Percentiles rank a stretch among this genome's conserved stretches.
phyloP scores from a whole-genome alignment of 1,284 basidiomycete genomes.

The Ceraceosorus guamensis region DNA sequence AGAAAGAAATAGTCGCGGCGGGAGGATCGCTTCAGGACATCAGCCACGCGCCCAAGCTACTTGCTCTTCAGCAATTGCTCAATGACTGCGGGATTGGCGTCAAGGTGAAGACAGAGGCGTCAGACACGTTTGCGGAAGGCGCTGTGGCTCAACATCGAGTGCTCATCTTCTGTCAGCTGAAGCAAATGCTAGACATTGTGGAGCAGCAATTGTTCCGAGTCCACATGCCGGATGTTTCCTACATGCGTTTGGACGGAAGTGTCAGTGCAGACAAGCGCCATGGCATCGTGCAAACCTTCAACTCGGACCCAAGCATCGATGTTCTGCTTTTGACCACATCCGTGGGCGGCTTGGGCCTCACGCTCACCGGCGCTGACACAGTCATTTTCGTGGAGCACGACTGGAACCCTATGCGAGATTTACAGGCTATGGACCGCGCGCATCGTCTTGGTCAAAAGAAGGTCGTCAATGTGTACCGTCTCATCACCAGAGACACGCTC shows the following conservation, averaged over 20 bases:
- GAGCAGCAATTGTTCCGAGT: constrained; percentile 84
- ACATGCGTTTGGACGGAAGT: constrained; percentile 84
- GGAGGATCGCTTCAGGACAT: constrained; percentile 63
- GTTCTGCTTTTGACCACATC: constrained; percentile 91
- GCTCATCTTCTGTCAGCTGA: constrained; percentile 98
- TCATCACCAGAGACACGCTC: constrained; percentile 92
- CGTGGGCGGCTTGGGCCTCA: constrained; percentile 91
- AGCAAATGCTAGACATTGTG: constrained; percentile 97
- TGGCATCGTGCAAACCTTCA: constrained; percentile 89
- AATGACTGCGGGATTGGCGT: constrained; percentile 86
- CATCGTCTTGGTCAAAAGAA: constrained; percentile 98
- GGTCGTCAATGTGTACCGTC: constrained; percentile 95
- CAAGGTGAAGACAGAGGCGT: constrained; percentile 56
- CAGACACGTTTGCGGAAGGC: constrained; percentile 51
- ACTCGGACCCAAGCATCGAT: constrained; percentile 93
- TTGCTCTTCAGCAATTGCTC: constrained; percentile 82
- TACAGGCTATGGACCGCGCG: constrained; percentile 98
- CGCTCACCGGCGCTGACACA: constrained; percentile 94
- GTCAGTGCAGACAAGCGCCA: constrained; percentile 41
- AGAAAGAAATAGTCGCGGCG: constrained; percentile 52
- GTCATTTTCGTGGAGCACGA: constrained; percentile 99
- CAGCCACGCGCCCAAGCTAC: constrained; percentile 84
- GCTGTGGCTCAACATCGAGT: constrained; percentile 87
- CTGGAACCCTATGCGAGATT: constrained; percentile 99
- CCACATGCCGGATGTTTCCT: constrained; percentile 90